Conservation (phyloP, 106 monocot genomes). For the Dendrobium nobile region DNA sequence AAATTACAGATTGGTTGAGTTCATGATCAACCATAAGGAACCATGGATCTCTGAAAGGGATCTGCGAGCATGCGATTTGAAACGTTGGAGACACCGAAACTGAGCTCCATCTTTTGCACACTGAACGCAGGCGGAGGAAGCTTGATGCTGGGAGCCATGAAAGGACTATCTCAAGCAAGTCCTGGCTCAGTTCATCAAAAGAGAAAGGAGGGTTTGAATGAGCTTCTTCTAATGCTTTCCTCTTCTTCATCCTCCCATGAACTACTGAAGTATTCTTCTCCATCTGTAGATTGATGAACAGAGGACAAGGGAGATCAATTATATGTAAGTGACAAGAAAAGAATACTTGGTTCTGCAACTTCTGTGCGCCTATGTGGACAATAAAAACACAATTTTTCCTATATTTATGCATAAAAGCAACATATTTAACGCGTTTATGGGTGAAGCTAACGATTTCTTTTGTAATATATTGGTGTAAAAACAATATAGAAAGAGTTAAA, state of each 20-base stretch:
- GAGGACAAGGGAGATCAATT: not conserved
- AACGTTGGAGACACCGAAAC: slow-evolving; percentile 53
- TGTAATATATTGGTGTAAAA: not conserved
- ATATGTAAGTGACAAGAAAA: not conserved
- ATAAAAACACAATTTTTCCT: no score
- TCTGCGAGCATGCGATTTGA: slow-evolving; percentile 42
- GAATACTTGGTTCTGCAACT: not conserved
- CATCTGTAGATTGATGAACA: slow-evolving; percentile 4
- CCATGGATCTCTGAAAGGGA: slow-evolving; percentile 62
- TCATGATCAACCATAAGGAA: slow-evolving; percentile 61
- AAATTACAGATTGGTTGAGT: slow-evolving; percentile 33
- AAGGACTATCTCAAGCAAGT: slow-evolving; percentile 73
- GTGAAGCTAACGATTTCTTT: not conserved
- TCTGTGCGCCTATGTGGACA: not conserved
- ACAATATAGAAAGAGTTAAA: not conserved
- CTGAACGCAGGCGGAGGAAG: slow-evolving; percentile 77
- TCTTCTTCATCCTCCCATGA: slow-evolving; percentile 24
- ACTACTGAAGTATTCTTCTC: slow-evolving; percentile 7
- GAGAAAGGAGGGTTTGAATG: slow-evolving; percentile 3
- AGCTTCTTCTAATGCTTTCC: slow-evolving; percentile 35
- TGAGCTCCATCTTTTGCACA: slow-evolving; percentile 62
- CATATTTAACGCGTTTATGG: not conserved
- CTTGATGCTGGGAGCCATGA: slow-evolving; percentile 56
- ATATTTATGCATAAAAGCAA: not conserved
- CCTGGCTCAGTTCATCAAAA: slow-evolving; percentile 63